A percentile compares a stretch with the other conserved stretches of the same genome.
phyloP scores from a whole-genome alignment of 2,329 filamentous ascomycete species.

The Aspergillus sp. region DNA sequence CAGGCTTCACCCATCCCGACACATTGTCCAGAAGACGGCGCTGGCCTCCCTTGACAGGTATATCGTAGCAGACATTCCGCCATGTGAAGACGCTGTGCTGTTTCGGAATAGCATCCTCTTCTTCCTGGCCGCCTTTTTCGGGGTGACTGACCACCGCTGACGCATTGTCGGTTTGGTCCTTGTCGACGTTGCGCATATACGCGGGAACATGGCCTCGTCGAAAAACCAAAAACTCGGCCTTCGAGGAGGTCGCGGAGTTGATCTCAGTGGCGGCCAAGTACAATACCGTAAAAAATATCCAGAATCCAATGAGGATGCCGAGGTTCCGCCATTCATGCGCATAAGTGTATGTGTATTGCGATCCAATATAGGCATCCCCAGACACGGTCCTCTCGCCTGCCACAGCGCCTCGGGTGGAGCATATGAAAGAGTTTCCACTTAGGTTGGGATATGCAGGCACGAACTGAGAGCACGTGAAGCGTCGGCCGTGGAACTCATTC shows the following conservation, averaged over 20 bases:
- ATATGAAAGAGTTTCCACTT: slow-evolving; percentile 52
- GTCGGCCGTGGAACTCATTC: slow-evolving; percentile 58
- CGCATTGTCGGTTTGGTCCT: slow-evolving; percentile 18
- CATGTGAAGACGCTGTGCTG: slow-evolving; percentile 50
- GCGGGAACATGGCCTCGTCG: slow-evolving; percentile 54
- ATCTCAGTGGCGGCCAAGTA: slow-evolving; percentile 66
- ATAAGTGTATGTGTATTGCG: slow-evolving; percentile 58
- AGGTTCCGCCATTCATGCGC: slow-evolving; percentile 66
- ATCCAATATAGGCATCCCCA: slow-evolving; percentile 61
- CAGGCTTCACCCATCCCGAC: slow-evolving; percentile 56
- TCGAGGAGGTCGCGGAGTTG: slow-evolving; percentile 62
- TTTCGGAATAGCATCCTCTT: slow-evolving; percentile 26
- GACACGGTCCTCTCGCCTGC: slow-evolving; percentile 55
- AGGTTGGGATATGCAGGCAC: slow-evolving; percentile 47
- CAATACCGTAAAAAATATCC: slow-evolving; percentile 61
- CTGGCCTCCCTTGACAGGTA: slow-evolving; percentile 51
- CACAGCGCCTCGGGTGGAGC: slow-evolving; percentile 55
- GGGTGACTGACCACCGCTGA: slow-evolving; percentile 15
- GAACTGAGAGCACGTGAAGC: slow-evolving; percentile 56
- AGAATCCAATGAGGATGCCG: slow-evolving; percentile 65
- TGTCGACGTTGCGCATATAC: slow-evolving; percentile 27
- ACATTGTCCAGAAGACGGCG: slow-evolving; percentile 57
- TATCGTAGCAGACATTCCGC: slow-evolving; percentile 57
- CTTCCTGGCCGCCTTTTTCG: slow-evolving; percentile 10
- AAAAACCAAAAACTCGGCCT: slow-evolving; percentile 70